These are phyloP conservation scores for Myriosclerotinia scirpicola DNA, from an alignment of 2,329 filamentous ascomycete species.

Conservation along the genomic window DNA sequence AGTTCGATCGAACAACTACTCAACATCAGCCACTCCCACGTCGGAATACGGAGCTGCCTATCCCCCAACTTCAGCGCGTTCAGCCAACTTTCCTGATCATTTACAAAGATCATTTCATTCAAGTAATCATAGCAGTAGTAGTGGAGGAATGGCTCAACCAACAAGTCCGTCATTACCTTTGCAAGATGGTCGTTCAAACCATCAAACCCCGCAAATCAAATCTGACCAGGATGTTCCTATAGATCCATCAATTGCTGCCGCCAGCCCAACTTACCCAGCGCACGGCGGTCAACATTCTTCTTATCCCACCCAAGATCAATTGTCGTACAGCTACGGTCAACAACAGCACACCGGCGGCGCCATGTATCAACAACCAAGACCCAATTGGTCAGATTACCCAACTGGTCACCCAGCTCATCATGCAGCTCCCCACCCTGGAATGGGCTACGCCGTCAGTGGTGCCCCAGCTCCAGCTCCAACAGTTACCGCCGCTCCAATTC, in stretches of 20 bases:
- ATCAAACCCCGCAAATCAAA: conserved; percentile 75
- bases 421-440: background rate
- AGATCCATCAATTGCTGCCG: conserved; percentile 96
- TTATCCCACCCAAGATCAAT: conserved; percentile 82
- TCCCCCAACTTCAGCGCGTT: conserved; percentile 70
- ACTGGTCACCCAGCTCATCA: conserved; percentile 26
- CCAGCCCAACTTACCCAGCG: conserved; percentile 87
- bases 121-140: conserved; percentile 68
- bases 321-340: conserved; percentile 74
- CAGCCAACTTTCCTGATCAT: conserved; percentile 83
- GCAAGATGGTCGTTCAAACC: conserved; percentile 70
- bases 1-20: conserved; percentile 57
- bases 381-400: conserved; percentile 70
- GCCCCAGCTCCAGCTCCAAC: background rate
- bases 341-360: conserved; percentile 55
- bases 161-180: conserved; percentile 95
- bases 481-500: background rate
- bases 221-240: conserved; percentile 98
- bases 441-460: background rate
- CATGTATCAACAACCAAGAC: conserved; percentile 68
- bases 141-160: conserved; percentile 96
- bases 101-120: conserved; percentile 83
- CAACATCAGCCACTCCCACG: conserved; percentile 77
- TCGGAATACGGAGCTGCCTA: conserved; percentile 80
- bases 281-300: conserved; percentile 74